Percentiles rank a stretch among this genome's conserved stretches.
Evolutionary conservation across 2,329 filamentous ascomycete species (phyloP).

Genomic region (Emmonsia crescens): DNA sequence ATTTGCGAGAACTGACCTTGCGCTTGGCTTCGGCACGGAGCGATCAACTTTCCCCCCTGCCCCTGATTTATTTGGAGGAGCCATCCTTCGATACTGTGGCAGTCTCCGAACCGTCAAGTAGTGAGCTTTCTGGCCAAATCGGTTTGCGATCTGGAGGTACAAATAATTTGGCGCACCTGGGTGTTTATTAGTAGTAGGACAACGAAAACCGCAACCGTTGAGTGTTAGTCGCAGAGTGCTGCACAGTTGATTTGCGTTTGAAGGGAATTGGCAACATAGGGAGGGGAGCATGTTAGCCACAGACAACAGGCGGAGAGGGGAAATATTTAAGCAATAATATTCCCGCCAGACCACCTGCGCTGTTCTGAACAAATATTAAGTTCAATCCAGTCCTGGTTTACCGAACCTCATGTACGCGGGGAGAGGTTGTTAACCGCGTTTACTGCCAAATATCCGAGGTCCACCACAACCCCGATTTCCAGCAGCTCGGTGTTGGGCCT

Average conservation of each 20-base stretch:
- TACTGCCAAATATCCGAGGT: neutral
- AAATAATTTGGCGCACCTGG: neutral
- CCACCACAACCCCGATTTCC: neutral
- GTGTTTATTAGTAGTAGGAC: neutral
- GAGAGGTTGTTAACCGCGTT: neutral
- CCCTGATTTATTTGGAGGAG: conserved; percentile 6
- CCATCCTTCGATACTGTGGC: conserved; percentile 15
- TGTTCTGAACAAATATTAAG: neutral
- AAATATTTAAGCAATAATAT: neutral
- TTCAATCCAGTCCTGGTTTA: neutral
- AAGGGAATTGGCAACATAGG: neutral
- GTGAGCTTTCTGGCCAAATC: neutral
- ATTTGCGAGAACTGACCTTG: conserved; percentile 38
- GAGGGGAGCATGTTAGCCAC: neutral
- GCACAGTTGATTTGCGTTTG: neutral
- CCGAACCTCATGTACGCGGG: neutral
- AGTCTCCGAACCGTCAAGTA: conserved; percentile 11
- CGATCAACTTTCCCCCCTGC: conserved; percentile 9
- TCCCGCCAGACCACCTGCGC: neutral
- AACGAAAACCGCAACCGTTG: neutral
- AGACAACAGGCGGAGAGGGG: neutral
- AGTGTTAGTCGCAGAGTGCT: neutral
- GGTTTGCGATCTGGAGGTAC: neutral
- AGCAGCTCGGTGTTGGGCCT: neutral
- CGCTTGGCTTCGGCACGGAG: conserved; percentile 50